Percentiles rank a stretch among this genome's conserved stretches.
Conservation (phyloP, 768 basidiomycete species). For the Tricholoma flavovirens region DNA sequence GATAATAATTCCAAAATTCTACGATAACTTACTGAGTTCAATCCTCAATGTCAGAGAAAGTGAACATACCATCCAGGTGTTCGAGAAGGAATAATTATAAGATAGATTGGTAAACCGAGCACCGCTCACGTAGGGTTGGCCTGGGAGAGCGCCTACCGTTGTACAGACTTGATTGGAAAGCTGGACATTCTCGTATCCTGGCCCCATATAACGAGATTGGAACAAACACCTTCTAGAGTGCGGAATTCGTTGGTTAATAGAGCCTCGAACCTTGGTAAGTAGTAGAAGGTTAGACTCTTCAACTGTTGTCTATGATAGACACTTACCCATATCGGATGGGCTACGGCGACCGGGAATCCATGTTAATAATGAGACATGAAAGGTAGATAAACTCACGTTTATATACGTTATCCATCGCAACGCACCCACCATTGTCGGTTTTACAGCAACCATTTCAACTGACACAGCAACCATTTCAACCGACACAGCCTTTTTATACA, state of each 20-base stretch:
- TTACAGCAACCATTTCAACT: too few species aligned
- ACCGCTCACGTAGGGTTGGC: conserved; percentile 57
- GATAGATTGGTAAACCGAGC: conserved; percentile 41
- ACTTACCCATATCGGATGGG: conserved; percentile 52
- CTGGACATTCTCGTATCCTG: conserved; percentile 52
- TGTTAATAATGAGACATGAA: background rate
- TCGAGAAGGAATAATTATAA: conserved; percentile 38
- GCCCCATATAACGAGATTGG: conserved; percentile 56
- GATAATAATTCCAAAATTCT: conserved; percentile 67
- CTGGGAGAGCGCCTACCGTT: conserved; percentile 57
- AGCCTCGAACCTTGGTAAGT: conserved; percentile 45
- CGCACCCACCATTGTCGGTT: conserved; percentile 1
- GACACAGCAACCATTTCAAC: too few species aligned
- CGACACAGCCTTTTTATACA: too few species aligned
- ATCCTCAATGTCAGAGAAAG: background rate
- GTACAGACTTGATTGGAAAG: conserved; percentile 73
- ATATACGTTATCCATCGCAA: conserved; percentile 21
- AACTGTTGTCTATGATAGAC: background rate
- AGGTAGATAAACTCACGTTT: conserved; percentile 37
- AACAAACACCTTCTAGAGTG: conserved; percentile 55
- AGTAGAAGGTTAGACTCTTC: background rate
- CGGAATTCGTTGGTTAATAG: conserved; percentile 81
- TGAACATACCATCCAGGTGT: conserved; percentile 38
- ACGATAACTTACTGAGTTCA: background rate
- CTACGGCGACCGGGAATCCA: conserved; percentile 29